Evolutionary conservation across 805 yeast genomes (phyloP).

Genomic region (Komagataella populi): DNA sequence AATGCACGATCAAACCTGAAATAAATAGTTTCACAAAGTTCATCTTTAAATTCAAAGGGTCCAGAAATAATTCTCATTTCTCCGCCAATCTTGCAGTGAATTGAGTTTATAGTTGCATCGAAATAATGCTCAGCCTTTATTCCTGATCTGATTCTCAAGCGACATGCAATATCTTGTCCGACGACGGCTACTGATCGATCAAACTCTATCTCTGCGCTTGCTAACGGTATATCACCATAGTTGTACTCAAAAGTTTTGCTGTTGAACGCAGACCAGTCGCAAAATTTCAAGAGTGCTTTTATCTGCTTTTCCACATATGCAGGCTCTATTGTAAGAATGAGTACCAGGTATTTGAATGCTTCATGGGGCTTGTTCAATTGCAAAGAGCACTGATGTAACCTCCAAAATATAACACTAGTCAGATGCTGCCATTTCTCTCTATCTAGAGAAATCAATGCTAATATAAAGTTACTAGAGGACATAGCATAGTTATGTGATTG

Average conservation of each 20-base stretch:
- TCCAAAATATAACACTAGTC: conserved; percentile 17
- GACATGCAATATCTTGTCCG: background rate
- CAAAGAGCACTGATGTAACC: conserved; percentile 24
- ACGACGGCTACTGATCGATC: background rate
- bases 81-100: background rate
- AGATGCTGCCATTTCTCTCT: conserved; percentile 28
- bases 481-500: conserved; percentile 18
- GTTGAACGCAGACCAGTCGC: background rate
- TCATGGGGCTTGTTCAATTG: conserved; percentile 17
- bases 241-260: background rate
- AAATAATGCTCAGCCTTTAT: background rate
- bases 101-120: background rate
- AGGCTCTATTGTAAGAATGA: conserved; percentile 15
- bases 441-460: conserved; percentile 21
- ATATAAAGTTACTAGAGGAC: conserved; percentile 27
- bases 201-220: background rate
- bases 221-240: background rate
- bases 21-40: background rate
- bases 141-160: background rate
- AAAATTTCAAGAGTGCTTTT: background rate
- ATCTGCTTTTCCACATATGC: background rate
- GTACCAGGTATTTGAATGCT: conserved; percentile 18
- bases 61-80: background rate
- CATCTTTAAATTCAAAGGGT: background rate
- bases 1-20: background rate